Base-by-base conservation (phyloP, 306 rosid species). In the Fagus crenata region DNA sequence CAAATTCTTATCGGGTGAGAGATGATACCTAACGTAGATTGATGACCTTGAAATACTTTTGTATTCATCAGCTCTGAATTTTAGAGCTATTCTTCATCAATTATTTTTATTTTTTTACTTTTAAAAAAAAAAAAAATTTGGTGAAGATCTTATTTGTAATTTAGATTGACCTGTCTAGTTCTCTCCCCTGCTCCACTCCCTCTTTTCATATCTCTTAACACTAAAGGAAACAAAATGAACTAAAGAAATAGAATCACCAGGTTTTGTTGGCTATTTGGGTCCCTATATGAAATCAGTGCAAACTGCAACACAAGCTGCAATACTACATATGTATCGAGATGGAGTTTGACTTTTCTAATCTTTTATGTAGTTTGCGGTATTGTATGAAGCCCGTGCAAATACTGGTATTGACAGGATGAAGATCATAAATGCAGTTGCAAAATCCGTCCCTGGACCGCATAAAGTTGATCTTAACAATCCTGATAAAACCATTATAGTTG, bases 381-480 rank as follows among this genome's bases (percentile, higher is more conserved):
- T 90, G 73, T 95, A 92, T 82, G 97, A 89, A 82, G 97, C 99
- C 74, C 97, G 99, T 59, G 92, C 97, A 76, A 95, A 92, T 83
- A 86, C 89, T 41, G 99, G 99, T 15, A 76, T 92, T 82, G 97
- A 95, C 86, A 84, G 96, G 84, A 89, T 89, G 95, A 91, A 93
- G 80, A 95, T 92, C 58, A 95, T 95, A 7, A 78, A 92, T 72
- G 88, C 93, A 9, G 97, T 92, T 63, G 99, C 99, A 31, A 90
- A 90, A 81, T 85, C 97, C 5, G 81, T 95, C 85, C 99, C 96
- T 80, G 88, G 49, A 68, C 97, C 96, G n/a, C 97, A 92, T 84
- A 92, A 87, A 86, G 99, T 95, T 83, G 99, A 95, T 86, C 95
- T 92, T 55, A 92, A 60, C 40, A 87, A 88, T 86, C 97, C 97